These are phyloP conservation scores for Mycena vitilis DNA, from an alignment of 768 basidiomycete species.

Conservation along the genomic window DNA sequence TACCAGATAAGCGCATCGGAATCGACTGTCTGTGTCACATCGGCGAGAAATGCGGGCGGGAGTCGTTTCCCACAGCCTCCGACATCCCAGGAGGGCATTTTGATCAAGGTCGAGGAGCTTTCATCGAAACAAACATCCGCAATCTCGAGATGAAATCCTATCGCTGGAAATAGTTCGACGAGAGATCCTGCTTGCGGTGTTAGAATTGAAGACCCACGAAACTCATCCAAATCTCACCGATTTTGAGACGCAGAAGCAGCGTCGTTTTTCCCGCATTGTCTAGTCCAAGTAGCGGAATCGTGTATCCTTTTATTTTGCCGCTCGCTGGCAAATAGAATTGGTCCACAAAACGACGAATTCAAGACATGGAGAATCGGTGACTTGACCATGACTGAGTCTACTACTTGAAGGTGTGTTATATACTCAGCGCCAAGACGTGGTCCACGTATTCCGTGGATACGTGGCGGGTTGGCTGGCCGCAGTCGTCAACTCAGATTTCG, in stretches of 20 bases:
- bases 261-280: constrained; percentile 59
- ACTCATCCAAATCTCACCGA: constrained; percentile 28
- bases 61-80: constrained; percentile 65
- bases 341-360: constrained; percentile 45
- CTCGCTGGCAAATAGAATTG: constrained; percentile 40
- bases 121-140: constrained; percentile 45
- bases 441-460: constrained; percentile 2
- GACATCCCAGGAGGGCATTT: constrained; percentile 72
- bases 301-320: constrained; percentile 17
- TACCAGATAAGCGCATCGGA: constrained; percentile 69
- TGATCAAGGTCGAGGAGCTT: constrained; percentile 47
- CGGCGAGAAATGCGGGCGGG: constrained; percentile 47
- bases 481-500: constrained; percentile 3
- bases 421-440: not conserved
- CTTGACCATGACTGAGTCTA: no score
- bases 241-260: constrained; percentile 57
- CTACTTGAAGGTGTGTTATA: not conserved
- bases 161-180: constrained; percentile 52
- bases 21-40: constrained; percentile 31
- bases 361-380: constrained; percentile 3
- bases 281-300: constrained; percentile 48
- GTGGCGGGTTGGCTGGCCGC: no score
- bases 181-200: constrained; percentile 41
- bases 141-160: constrained; percentile 72
- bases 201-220: not conserved